A percentile compares a stretch with the other conserved stretches of the same genome.
These are phyloP conservation scores for Backusella tarrabulga DNA, from an alignment of 192 early-diverging fungal species.

Conservation along the genomic window DNA sequence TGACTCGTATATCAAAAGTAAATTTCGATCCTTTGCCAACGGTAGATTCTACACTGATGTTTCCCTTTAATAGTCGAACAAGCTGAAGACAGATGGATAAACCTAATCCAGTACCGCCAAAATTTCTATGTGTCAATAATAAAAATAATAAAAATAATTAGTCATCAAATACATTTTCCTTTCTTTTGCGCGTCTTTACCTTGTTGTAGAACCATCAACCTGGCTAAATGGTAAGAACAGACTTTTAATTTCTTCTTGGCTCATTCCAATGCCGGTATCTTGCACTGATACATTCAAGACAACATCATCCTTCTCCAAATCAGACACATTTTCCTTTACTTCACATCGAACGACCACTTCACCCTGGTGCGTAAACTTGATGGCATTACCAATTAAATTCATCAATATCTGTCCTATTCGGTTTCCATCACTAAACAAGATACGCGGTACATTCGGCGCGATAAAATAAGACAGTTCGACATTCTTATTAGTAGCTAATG, in stretches of 20 bases:
- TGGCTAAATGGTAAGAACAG: slow-evolving; percentile 63
- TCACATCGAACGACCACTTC: slow-evolving; percentile 45
- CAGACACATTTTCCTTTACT: slow-evolving; percentile 17
- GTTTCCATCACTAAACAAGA: slow-evolving; percentile 63
- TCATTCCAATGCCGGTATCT: slow-evolving; percentile 52
- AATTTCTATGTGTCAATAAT: slow-evolving; percentile 12
- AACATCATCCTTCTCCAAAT: slow-evolving; percentile 31
- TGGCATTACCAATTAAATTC: slow-evolving; percentile 73
- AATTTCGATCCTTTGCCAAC: slow-evolving; percentile 44
- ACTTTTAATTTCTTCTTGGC: slow-evolving; percentile 36
- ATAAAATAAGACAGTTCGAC: slow-evolving; percentile 54
- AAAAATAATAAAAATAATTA: not conserved
- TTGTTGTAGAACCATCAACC: slow-evolving; percentile 60
- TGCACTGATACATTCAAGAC: slow-evolving; percentile 39
- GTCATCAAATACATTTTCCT: not conserved
- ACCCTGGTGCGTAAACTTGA: slow-evolving; percentile 65
- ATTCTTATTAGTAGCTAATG: slow-evolving; percentile 60
- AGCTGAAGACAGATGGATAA: slow-evolving; percentile 48
- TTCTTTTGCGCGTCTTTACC: slow-evolving; percentile 41
- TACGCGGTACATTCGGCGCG: slow-evolving; percentile 52
- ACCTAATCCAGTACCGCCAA: slow-evolving; percentile 48
- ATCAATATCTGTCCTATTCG: slow-evolving; percentile 71
- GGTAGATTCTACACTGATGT: slow-evolving; percentile 40
- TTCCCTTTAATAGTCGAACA: slow-evolving; percentile 41
- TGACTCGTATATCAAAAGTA: slow-evolving; percentile 19